Base-by-base conservation (phyloP, 768 basidiomycete genomes). In the Xerocomellus intermedius region DNA sequence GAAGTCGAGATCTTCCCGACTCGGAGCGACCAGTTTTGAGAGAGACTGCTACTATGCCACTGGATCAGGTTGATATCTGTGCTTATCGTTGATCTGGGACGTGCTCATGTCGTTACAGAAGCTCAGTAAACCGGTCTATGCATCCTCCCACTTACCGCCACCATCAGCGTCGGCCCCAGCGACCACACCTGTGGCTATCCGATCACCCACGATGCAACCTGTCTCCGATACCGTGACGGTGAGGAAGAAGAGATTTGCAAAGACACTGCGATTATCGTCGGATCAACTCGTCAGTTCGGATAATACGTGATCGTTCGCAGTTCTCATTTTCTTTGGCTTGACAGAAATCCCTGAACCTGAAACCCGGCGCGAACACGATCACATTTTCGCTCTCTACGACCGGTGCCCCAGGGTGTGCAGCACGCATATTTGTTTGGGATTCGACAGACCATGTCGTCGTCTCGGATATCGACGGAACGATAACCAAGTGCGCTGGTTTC, bases 401-500 rank as follows among this genome's bases (percentile, higher is more conserved):
- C 2, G 91, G 91, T 5, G 80, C 79, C 1, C 82, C 90, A 2
- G 91, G 89, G 4, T 96, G 94, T 55, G 86, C 94, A 2, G 92
- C 97, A 19, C 81, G 94, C 5, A 91, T 99, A 57, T 99, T 99
- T 62, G 79, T 98, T 22, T 98, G 94, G 95, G 91, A 98, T 54
- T 82, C 86, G n/a, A 86, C 85, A 3, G 94, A 97, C 65, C 79
- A 81, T 3, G 83, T 99, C 21, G 90, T 99, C 24, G 85, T 99
- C 38, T 97, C 94, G 39, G 97, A 99, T 66, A 98, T 99, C 57
- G 97, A 99, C 66, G 97, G 97, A 7, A 99, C 96, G 1, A 99
- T 99, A 67, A 99, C 97, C 9, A 98, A 98, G 94, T 96, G 60
- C 22, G 83, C 65, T 21, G 80, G 65, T 30, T 56, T 33, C 42